These are phyloP conservation scores for Moricandia arvensis DNA, from an alignment of 345 rosid species.

Conservation along the genomic window DNA sequence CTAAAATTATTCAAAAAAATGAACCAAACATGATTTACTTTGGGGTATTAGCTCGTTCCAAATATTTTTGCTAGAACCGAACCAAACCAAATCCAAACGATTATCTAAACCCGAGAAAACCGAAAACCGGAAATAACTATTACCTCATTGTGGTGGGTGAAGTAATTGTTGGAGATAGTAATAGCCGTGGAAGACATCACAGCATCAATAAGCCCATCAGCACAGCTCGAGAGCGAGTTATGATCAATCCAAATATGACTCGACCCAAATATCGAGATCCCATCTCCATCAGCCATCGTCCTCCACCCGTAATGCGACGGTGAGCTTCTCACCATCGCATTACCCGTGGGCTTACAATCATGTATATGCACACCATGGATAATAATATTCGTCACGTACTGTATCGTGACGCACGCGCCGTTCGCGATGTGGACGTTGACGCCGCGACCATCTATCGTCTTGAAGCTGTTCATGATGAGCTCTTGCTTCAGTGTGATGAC, in stretches of 20 bases:
- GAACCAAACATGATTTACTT: neutral
- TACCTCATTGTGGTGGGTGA: conserved; percentile 90
- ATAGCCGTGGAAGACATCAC: conserved; percentile 73
- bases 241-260: conserved; percentile 95
- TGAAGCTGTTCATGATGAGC: conserved; percentile 84
- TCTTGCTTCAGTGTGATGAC: conserved; percentile 66
- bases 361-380: conserved; percentile 74
- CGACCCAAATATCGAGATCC: conserved; percentile 66
- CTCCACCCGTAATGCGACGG: conserved; percentile 84
- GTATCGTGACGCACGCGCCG: conserved; percentile 70
- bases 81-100: neutral
- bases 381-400: conserved; percentile 68
- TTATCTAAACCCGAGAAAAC: neutral
- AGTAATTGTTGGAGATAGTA: conserved; percentile 69
- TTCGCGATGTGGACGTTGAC: conserved; percentile 60
- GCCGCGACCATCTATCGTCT: conserved; percentile 77
- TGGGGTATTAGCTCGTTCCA: neutral
- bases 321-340: conserved; percentile 85
- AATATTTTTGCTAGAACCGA: neutral
- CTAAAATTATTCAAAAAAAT: too few species aligned
- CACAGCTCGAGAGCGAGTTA: conserved; percentile 76
- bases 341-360: conserved; percentile 68
- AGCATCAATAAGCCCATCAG: conserved; percentile 77
- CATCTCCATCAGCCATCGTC: conserved; percentile 82
- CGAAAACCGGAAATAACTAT: neutral